Base-by-base conservation (phyloP, 2,329 filamentous ascomycete species). In the Zymoseptoria tritici region DNA sequence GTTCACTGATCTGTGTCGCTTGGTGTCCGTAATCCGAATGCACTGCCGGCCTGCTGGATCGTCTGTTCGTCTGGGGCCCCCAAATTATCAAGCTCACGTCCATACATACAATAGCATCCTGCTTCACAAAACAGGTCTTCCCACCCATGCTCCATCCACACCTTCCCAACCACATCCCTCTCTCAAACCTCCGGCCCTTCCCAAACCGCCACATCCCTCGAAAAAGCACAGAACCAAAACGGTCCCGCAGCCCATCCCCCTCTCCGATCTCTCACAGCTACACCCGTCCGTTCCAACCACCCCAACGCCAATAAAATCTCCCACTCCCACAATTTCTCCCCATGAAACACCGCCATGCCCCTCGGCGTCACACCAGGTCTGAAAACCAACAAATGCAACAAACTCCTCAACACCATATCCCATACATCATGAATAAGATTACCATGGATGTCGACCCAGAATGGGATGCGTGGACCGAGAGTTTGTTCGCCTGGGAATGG, bases 401-500 rank as follows among this genome's bases (percentile, higher is more conserved):
- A 79, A 4, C 85, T 81, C 4, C 83, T 80, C 4, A 90, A 71
- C 9, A 87, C 79, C 63, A 84, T 81, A 57, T 82, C 80, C 87
- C 89, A 91, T 57, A 85, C 80, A 0, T 77, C 73, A n/a, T 71
- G 72, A 61, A 89, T 80, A 0, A 83, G 67, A 5, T 80, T 76
- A 7, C 83, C 85, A 61, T 87, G 83, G 61, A 91, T 85, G 70
- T 88, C 86, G 56, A 84, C 82, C 89, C 89, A 92, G 56, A 90
- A 80, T 0, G 89, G 89, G 3, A 90, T 70, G 3, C 75, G 76
- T 1, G 55, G 42, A n/a, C 60, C 66, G 9, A 54, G 21, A 22
- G 71, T 66, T 20, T 63, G 62, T 9, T 60, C 55, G 7, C 62
- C 51, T 6, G 22, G 52, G 36, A 46, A 46, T 13, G 36, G 36